Conservation (phyloP, 2,329 filamentous ascomycete genomes). For the Fusarium protoensiforme region DNA sequence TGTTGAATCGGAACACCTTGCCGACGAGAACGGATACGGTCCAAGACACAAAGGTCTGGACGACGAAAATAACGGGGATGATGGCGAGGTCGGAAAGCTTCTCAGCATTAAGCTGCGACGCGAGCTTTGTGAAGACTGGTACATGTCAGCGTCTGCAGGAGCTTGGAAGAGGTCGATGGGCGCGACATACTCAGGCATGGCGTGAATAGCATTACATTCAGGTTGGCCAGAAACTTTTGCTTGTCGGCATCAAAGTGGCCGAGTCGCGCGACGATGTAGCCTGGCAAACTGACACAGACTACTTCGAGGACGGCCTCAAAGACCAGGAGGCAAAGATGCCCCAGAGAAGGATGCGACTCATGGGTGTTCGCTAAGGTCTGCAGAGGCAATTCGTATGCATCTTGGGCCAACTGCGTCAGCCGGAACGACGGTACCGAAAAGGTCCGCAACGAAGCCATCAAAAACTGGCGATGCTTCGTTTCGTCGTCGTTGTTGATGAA, state of each 20-base stretch:
- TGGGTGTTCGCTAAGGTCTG: slow-evolving; percentile 55
- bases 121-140: slow-evolving; percentile 94
- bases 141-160: not conserved
- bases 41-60: slow-evolving; percentile 91
- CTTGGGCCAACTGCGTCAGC: slow-evolving; percentile 50
- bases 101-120: slow-evolving; percentile 90
- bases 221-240: slow-evolving; percentile 95
- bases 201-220: slow-evolving; percentile 96
- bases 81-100: slow-evolving; percentile 91
- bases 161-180: not conserved
- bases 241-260: slow-evolving; percentile 96
- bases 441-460: slow-evolving; percentile 52
- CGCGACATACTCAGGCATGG: slow-evolving; percentile 82
- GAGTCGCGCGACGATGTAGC: slow-evolving; percentile 89
- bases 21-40: slow-evolving; percentile 77
- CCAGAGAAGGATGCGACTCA: slow-evolving; percentile 72
- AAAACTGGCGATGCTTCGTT: slow-evolving; percentile 17
- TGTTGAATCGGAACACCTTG: slow-evolving; percentile 82
- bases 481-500: slow-evolving; percentile 9
- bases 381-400: slow-evolving; percentile 56
- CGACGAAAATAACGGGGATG: slow-evolving; percentile 92
- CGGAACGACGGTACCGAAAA: slow-evolving; percentile 59
- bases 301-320: slow-evolving; percentile 96
- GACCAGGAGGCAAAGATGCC: slow-evolving; percentile 81
- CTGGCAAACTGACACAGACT: slow-evolving; percentile 92